phyloP scores from a whole-genome alignment of 192 early-diverging fungal species.

The Entomortierella chlamydospora region DNA sequence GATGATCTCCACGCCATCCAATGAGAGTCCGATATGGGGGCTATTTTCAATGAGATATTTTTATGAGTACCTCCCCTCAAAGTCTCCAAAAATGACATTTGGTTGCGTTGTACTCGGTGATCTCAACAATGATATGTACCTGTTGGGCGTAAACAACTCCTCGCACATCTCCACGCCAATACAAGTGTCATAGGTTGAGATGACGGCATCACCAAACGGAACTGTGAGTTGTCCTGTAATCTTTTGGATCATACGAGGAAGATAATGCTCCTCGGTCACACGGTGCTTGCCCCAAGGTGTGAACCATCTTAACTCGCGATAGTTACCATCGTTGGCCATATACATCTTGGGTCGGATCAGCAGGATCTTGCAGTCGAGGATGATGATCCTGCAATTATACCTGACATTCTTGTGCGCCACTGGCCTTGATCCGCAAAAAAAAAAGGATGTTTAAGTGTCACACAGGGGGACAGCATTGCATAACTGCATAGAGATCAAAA shows the following conservation, averaged over 20 bases:
- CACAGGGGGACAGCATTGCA: too few relatives aligned
- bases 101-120: too few relatives aligned
- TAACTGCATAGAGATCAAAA: too few relatives aligned
- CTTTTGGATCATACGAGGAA: constrained; percentile 85
- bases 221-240: constrained; percentile 85
- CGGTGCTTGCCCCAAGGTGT: constrained; percentile 79
- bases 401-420: constrained; percentile 90
- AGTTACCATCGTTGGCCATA: constrained; percentile 98
- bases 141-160: constrained; percentile 95
- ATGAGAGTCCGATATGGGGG: constrained; percentile 91
- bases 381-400: constrained; percentile 97
- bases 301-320: constrained; percentile 97
- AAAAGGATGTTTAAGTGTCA: too few relatives aligned
- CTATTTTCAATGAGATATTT: too few relatives aligned
- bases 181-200: constrained; percentile 85
- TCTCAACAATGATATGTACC: too few relatives aligned
- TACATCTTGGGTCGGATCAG: constrained; percentile 97
- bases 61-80: too few relatives aligned
- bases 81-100: too few relatives aligned
- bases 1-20: constrained; percentile 98
- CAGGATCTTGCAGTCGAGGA: constrained; percentile 83
- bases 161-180: constrained; percentile 97
- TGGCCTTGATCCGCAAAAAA: constrained; percentile 67
- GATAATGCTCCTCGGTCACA: constrained; percentile 77
- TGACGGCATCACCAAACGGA: constrained; percentile 92